Evolutionary conservation across 208 protist species (phyloP), one percentile per base, ranked within the genome.

Genomic region (Leishmania tropica): DNA sequence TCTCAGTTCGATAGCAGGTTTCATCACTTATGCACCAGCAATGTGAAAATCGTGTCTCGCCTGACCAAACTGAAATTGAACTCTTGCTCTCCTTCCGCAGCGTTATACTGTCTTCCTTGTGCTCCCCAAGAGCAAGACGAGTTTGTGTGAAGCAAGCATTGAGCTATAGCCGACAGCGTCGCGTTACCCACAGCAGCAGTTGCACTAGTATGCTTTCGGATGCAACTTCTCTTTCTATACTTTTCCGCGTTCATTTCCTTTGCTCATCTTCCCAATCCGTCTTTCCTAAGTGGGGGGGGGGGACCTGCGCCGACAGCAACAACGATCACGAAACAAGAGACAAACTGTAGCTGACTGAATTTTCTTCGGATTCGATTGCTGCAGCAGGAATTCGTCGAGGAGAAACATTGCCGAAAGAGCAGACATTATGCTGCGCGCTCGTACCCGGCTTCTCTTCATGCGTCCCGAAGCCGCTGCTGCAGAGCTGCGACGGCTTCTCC

Each of bases 401-500:
- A 54, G 17, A 84, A 53, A 35, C 51, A 64, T 10, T 13, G 24
- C 51, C 37, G 56, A 40, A 81, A n/a, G 7, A 45, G 42, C 53
- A 15, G 54, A 11, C 35, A 65, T 5, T 2, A 86, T 86, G 78
- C n/a, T 86, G 54, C 75, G 83, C 56, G 78, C 68, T 62, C 54
- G 37, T 15, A 83, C 65, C 1, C 64, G 40, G 3, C 5, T 60
- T 51, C 37, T 80, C 19, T 47, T 54, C 72, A 60, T 85, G 35
- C 54, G 65, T 53, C 74, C 81, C 53, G 81, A 85, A 17, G 15
- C 68, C n/a, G 85, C 81, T 1, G 64, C 81, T 5, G 58, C 73
- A 47, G 85, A 88, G 67, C 56, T 88, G 67, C 76, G 75, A 35
- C 60, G 21, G 5, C 78, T 90, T 58, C 58, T 87, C 21, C 83